Conservation (phyloP, 345 rosid species). For the Iberis pinnata region DNA sequence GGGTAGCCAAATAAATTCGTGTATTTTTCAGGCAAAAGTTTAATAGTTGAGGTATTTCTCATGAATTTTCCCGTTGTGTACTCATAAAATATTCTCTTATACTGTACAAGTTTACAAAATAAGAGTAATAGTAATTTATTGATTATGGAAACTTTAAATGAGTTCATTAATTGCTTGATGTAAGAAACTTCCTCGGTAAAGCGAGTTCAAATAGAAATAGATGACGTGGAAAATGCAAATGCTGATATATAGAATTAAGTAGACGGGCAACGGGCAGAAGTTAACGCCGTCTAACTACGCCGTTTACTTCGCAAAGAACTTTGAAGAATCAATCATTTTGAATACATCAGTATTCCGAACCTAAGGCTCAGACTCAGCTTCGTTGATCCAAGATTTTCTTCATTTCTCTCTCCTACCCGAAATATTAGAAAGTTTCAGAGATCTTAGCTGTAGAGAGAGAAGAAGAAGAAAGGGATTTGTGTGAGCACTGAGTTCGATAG, state of each 20-base stretch:
- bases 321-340: constrained; percentile 34
- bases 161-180: too few relatives aligned
- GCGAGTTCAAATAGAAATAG: too few relatives aligned
- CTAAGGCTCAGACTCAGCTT: constrained; percentile 41
- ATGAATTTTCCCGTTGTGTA: too few relatives aligned
- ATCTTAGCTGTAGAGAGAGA: constrained; percentile 41
- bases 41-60: too few relatives aligned
- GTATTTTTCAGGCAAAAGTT: too few relatives aligned
- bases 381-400: constrained; percentile 27
- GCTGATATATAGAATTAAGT: background rate
- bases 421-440: constrained; percentile 25
- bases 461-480: constrained; percentile 20
- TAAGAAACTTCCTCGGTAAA: too few relatives aligned
- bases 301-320: constrained; percentile 26
- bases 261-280: constrained; percentile 49
- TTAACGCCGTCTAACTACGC: constrained; percentile 37
- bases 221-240: constrained; percentile 19
- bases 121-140: too few relatives aligned
- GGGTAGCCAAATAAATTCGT: too few relatives aligned
- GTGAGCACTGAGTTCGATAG: constrained; percentile 20
- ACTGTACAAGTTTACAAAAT: too few relatives aligned
- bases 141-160: too few relatives aligned
- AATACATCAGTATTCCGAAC: constrained; percentile 22
- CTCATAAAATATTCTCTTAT: too few relatives aligned
- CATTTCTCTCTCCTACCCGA: constrained; percentile 32